These are phyloP conservation scores for Yamadazyma olivae DNA, from an alignment of 805 yeast genomes.

Conservation along the genomic window DNA sequence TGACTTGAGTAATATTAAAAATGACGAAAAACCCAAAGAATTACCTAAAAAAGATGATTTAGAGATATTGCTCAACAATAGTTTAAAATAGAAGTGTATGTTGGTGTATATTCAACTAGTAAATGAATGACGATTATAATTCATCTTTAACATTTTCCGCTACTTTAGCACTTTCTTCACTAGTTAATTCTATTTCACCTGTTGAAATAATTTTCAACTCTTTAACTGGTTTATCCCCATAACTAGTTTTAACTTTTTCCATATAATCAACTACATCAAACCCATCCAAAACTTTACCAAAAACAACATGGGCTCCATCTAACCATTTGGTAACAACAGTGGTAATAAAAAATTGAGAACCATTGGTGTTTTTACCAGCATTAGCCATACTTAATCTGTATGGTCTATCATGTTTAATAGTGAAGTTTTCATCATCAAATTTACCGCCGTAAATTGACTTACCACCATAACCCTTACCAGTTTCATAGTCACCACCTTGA, in stretches of 20 bases:
- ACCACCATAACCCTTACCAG: conserved; percentile 46
- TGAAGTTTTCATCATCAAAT: conserved; percentile 76
- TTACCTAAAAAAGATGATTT: background rate
- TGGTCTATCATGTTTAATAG: conserved; percentile 72
- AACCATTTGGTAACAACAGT: conserved; percentile 91
- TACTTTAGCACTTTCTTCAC: conserved; percentile 10
- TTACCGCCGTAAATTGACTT: conserved; percentile 61
- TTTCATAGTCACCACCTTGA: conserved; percentile 49
- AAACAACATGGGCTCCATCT: conserved; percentile 92
- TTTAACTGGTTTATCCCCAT: conserved; percentile 68
- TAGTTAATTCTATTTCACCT: conserved; percentile 58
- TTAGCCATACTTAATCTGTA: conserved; percentile 92
- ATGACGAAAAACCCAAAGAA: background rate
- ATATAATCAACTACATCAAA: conserved; percentile 75
- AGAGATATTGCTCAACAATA: conserved; percentile 12
- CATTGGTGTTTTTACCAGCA: conserved; percentile 98
- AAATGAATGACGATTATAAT: conserved; percentile 7
- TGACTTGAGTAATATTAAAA: conserved; percentile 20
- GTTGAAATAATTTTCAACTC: conserved; percentile 62
- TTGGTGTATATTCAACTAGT: too few relatives aligned
- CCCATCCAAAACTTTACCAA: conserved; percentile 91
- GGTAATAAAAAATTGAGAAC: conserved; percentile 95
- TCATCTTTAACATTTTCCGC: conserved; percentile 10
- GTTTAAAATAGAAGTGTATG: too few relatives aligned
- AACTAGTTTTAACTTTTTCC: conserved; percentile 63